A percentile compares a stretch with the other conserved stretches of the same genome.
Evolutionary conservation across 2,329 filamentous ascomycete species (phyloP).

Genomic region (Karstenula rhodostoma): DNA sequence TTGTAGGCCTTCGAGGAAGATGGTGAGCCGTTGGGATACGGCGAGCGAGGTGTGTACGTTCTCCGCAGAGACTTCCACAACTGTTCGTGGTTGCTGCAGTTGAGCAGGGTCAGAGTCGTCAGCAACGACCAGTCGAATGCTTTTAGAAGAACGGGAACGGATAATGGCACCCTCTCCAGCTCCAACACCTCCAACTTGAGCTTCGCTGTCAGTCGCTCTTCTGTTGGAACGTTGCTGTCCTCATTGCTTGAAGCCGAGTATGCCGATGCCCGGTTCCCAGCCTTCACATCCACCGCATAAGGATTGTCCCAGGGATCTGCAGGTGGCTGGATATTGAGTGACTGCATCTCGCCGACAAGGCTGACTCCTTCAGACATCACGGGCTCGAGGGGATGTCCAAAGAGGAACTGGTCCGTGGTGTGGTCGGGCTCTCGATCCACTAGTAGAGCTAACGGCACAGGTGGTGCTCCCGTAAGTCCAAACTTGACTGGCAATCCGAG

Average conservation of each 20-base stretch:
- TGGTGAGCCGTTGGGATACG: conserved; percentile 43
- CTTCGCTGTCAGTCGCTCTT: conserved; percentile 60
- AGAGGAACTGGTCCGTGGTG: conserved; percentile 30
- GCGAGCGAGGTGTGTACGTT: conserved; percentile 53
- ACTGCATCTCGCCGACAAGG: conserved; percentile 29
- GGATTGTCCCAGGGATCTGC: conserved; percentile 10
- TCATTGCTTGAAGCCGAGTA: conserved; percentile 10
- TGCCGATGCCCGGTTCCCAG: background rate
- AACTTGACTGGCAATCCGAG: conserved; percentile 31
- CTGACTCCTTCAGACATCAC: conserved; percentile 36
- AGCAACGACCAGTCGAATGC: conserved; percentile 79
- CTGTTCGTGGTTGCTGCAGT: conserved; percentile 75
- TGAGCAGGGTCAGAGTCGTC: conserved; percentile 75
- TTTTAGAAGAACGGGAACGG: conserved; percentile 72
- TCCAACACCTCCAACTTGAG: conserved; percentile 76
- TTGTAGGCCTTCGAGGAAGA: conserved; percentile 47
- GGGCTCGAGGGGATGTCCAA: conserved; percentile 34
- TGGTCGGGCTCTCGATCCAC: conserved; percentile 43
- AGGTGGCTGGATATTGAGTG: conserved; percentile 22
- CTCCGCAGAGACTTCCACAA: conserved; percentile 77
- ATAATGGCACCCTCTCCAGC: conserved; percentile 78
- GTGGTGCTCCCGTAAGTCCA: conserved; percentile 22
- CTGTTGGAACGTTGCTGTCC: background rate
- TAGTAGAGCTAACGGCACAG: conserved; percentile 29
- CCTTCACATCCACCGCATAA: background rate